Conservation (phyloP, 768 basidiomycete genomes). For the Pisolithus marmoratus region DNA sequence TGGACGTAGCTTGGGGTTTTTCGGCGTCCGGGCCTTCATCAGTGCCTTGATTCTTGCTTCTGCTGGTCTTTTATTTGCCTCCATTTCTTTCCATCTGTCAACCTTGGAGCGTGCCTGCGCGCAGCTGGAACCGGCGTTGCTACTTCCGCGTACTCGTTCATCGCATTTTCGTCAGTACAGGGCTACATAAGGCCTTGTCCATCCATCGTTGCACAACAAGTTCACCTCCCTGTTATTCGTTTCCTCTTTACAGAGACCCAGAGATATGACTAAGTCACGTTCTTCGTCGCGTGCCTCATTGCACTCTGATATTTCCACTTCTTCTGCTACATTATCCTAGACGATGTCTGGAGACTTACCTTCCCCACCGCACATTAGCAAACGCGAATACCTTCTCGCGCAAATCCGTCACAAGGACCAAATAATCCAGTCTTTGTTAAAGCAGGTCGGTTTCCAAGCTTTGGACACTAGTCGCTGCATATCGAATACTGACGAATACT, state of each 20-base stretch:
- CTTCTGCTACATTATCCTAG: constrained; percentile 35
- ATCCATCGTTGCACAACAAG: neutral
- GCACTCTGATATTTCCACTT: constrained; percentile 21
- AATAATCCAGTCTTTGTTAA: constrained; percentile 79
- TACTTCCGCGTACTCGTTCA: neutral
- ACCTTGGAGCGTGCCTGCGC: constrained; percentile 9
- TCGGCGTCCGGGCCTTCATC: neutral
- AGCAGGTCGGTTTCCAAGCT: constrained; percentile 48
- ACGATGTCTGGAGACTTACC: constrained; percentile 18
- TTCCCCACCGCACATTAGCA: constrained; percentile 42
- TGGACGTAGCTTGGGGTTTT: neutral
- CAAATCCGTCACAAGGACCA: constrained; percentile 85
- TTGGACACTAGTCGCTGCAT: neutral
- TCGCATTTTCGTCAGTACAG: neutral
- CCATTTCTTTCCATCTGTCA: constrained; percentile 4
- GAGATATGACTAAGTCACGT: constrained; percentile 9
- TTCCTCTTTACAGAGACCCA: neutral
- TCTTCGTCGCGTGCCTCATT: constrained; percentile 14
- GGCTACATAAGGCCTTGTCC: constrained; percentile 16
- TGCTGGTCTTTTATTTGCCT: neutral
- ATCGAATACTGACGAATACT: neutral
- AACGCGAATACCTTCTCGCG: constrained; percentile 80
- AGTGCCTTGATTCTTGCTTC: neutral
- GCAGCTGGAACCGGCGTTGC: constrained; percentile 10
- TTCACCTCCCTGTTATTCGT: neutral